These are phyloP conservation scores for Arthonia radiata DNA, from an alignment of 495 filamentous ascomycete genomes.

Conservation along the genomic window DNA sequence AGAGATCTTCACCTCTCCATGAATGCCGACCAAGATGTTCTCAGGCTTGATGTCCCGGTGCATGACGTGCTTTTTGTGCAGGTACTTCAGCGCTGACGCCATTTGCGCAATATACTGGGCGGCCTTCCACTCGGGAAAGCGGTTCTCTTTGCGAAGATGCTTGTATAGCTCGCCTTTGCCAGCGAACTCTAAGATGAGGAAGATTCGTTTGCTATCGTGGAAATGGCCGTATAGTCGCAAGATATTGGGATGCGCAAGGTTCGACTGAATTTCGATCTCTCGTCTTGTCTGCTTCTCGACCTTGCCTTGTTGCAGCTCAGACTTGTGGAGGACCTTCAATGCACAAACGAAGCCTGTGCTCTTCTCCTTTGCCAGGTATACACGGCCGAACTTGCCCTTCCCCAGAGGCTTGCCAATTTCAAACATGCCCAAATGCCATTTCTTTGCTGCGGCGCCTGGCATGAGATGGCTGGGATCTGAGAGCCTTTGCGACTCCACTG, in stretches of 20 bases:
- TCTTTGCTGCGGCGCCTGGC: slow-evolving; percentile 43
- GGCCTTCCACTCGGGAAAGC: slow-evolving; percentile 89
- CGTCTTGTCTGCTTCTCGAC: slow-evolving; percentile 94
- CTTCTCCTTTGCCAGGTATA: slow-evolving; percentile 84
- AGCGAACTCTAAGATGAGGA: slow-evolving; percentile 88
- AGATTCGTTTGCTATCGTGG: slow-evolving; percentile 88
- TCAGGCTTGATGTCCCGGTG: slow-evolving; percentile 98
- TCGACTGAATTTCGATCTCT: slow-evolving; percentile 95
- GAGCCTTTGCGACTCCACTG: slow-evolving; percentile 3
- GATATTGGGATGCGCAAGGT: slow-evolving; percentile 90
- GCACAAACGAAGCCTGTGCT: slow-evolving; percentile 82
- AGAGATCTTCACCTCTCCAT: slow-evolving; percentile 95
- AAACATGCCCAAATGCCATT: slow-evolving; percentile 94
- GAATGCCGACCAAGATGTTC: slow-evolving; percentile 91
- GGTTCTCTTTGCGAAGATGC: slow-evolving; percentile 64
- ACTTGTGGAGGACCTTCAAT: slow-evolving; percentile 89
- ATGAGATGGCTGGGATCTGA: slow-evolving; percentile 15
- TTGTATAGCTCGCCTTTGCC: slow-evolving; percentile 94
- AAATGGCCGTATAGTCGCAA: slow-evolving; percentile 86
- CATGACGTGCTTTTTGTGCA: slow-evolving; percentile 96
- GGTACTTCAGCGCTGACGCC: slow-evolving; percentile 72
- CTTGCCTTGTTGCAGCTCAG: slow-evolving; percentile 68
- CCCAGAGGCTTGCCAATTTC: slow-evolving; percentile 90
- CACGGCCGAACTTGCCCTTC: slow-evolving; percentile 92
- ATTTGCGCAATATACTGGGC: slow-evolving; percentile 97